Conservation (phyloP, 1,284 basidiomycete genomes). For the Ustilago nuda region DNA sequence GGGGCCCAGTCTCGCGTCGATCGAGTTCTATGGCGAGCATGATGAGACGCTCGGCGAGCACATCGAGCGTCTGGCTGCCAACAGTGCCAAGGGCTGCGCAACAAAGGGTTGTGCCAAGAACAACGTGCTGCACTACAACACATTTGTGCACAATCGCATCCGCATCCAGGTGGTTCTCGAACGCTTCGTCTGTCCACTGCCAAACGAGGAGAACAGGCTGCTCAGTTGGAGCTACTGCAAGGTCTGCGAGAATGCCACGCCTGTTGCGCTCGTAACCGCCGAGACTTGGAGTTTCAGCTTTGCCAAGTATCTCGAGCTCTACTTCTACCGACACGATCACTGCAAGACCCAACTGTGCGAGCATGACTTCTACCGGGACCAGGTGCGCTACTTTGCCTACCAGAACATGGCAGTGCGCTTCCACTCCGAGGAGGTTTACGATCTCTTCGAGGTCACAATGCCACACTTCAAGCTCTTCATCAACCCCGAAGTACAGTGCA, state of each 20-base stretch:
- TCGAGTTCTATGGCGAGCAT: slow-evolving; percentile 91
- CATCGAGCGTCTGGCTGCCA: slow-evolving; percentile 82
- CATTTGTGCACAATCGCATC: slow-evolving; percentile 88
- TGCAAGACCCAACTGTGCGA: slow-evolving; percentile 82
- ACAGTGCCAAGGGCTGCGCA: slow-evolving; percentile 78
- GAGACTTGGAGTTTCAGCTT: slow-evolving; percentile 95
- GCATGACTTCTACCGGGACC: slow-evolving; percentile 94
- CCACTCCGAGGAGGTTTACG: slow-evolving; percentile 82
- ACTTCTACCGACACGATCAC: slow-evolving; percentile 86
- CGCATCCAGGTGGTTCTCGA: slow-evolving; percentile 78
- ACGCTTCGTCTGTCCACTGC: slow-evolving; percentile 67
- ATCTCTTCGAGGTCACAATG: slow-evolving; percentile 84
- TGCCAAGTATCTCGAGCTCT: slow-evolving; percentile 89
- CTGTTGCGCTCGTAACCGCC: slow-evolving; percentile 88
- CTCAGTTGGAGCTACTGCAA: slow-evolving; percentile 94
- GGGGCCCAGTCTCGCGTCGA: slow-evolving; percentile 74
- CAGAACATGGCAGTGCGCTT: slow-evolving; percentile 82
- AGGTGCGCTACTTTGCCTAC: slow-evolving; percentile 90
- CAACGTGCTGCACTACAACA: slow-evolving; percentile 84
- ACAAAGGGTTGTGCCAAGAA: slow-evolving; percentile 86
- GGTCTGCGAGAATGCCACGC: slow-evolving; percentile 73
- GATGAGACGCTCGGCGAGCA: slow-evolving; percentile 93
- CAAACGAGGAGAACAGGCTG: slow-evolving; percentile 76
- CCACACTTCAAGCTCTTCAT: slow-evolving; percentile 88
- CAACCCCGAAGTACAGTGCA: slow-evolving; percentile 84